Conservation (phyloP, 2,329 filamentous ascomycete species). For the Metarhizium sp. region DNA sequence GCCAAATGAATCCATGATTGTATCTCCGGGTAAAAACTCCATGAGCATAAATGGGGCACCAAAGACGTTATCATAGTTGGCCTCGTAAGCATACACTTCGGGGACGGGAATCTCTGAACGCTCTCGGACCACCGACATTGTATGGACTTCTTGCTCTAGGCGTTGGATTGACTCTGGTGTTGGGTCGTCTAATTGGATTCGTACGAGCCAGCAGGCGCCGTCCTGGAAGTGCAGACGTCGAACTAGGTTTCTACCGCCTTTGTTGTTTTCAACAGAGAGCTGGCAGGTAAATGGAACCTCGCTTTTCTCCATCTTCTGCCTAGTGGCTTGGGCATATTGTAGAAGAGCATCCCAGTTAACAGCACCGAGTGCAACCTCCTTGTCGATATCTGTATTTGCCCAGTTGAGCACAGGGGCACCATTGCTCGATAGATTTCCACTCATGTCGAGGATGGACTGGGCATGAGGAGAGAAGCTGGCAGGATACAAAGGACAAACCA, state of each 20-base stretch:
- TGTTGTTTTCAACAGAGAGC: background rate
- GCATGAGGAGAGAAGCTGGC: background rate
- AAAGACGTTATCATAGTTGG: conserved; percentile 12
- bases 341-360: background rate
- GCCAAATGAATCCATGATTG: conserved; percentile 13
- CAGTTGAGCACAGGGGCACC: background rate
- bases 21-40: conserved; percentile 19
- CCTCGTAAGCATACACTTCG: conserved; percentile 14
- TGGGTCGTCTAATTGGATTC: background rate
- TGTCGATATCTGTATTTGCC: background rate
- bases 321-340: background rate
- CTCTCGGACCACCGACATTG: background rate
- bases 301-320: background rate
- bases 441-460: background rate
- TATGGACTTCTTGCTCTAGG: background rate
- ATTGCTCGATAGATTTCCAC: background rate
- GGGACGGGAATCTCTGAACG: conserved; percentile 13
- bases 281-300: background rate
- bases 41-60: conserved; percentile 21
- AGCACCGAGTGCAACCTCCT: background rate
- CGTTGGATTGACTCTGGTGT: background rate
- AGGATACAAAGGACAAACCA: background rate
- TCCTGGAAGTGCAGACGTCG: background rate
- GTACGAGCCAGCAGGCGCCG: background rate
- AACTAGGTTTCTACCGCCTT: background rate